These are phyloP conservation scores for Ophidiomyces ophidiicola DNA, from an alignment of 2,329 filamentous ascomycete species.

Conservation along the genomic window DNA sequence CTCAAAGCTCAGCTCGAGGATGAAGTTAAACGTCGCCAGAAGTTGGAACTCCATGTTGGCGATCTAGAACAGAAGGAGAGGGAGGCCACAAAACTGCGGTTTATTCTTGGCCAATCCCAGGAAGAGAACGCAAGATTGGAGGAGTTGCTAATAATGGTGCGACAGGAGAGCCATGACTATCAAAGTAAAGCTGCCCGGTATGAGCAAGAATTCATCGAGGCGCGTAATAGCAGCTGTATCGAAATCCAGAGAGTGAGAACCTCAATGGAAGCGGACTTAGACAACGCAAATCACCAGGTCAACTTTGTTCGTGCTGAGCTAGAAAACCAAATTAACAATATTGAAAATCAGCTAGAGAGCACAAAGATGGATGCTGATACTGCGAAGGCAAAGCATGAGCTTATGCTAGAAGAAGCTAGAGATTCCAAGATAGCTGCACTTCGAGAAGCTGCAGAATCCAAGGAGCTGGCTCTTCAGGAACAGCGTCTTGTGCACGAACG, in stretches of 20 bases:
- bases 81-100: conserved; percentile 63
- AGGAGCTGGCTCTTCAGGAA: conserved; percentile 44
- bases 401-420: conserved; percentile 70
- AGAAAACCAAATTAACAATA: conserved; percentile 60
- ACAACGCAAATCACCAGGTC: conserved; percentile 60
- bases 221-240: conserved; percentile 61
- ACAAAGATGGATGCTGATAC: conserved; percentile 69
- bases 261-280: conserved; percentile 68
- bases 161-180: conserved; percentile 52
- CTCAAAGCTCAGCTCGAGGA: conserved; percentile 50
- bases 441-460: conserved; percentile 41
- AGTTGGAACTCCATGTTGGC: conserved; percentile 48
- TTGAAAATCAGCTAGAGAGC: conserved; percentile 65
- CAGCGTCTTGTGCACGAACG: conserved; percentile 56
- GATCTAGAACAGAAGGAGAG: conserved; percentile 59
- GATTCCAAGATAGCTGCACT: conserved; percentile 52
- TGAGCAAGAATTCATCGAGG: conserved; percentile 74
- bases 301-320: conserved; percentile 71
- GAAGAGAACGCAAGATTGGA: conserved; percentile 53
- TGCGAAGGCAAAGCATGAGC: conserved; percentile 65
- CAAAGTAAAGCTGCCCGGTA: conserved; percentile 56
- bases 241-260: conserved; percentile 73
- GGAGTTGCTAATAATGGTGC: conserved; percentile 39
- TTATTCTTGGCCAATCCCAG: conserved; percentile 57
- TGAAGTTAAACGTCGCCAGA: conserved; percentile 52